Conservation (phyloP, 1,284 basidiomycete species). For the Tremellales sp. region DNA sequence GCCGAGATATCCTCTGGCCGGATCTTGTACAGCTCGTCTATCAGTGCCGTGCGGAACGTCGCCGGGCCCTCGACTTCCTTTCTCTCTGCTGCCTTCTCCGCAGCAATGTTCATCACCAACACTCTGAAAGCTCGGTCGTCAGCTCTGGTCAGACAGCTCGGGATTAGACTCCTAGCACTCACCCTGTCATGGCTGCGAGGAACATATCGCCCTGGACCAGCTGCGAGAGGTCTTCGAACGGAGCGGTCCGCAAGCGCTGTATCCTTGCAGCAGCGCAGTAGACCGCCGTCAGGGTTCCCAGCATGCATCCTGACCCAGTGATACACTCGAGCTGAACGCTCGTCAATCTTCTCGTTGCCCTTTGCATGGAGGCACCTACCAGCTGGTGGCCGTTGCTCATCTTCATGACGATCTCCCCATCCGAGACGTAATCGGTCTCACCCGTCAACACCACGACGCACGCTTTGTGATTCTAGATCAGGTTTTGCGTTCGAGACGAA, state of each 20-base stretch:
- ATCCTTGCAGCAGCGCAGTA: slow-evolving; percentile 69
- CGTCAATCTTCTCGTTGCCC: background rate
- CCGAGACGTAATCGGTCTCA: slow-evolving; percentile 76
- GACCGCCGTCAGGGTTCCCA: slow-evolving; percentile 53
- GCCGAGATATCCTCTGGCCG: slow-evolving; percentile 56
- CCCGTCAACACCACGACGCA: slow-evolving; percentile 83
- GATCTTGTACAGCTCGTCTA: slow-evolving; percentile 72
- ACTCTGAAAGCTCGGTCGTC: slow-evolving; percentile 54
- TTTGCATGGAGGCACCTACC: slow-evolving; percentile 25
- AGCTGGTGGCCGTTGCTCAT: slow-evolving; percentile 72
- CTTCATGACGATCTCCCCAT: slow-evolving; percentile 66
- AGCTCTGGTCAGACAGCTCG: background rate
- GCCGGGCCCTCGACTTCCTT: slow-evolving; percentile 74
- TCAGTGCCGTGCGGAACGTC: slow-evolving; percentile 79
- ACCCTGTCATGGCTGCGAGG: slow-evolving; percentile 71
- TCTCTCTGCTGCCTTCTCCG: slow-evolving; percentile 70
- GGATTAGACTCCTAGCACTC: slow-evolving; percentile 41
- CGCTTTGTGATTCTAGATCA: slow-evolving; percentile 51
- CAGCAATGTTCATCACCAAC: slow-evolving; percentile 74
- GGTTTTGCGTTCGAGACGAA: background rate
- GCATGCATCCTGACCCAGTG: slow-evolving; percentile 87
- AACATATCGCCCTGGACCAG: slow-evolving; percentile 70
- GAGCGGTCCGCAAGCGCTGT: slow-evolving; percentile 15
- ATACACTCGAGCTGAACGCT: slow-evolving; percentile 61
- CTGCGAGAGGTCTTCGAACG: slow-evolving; percentile 34